These are phyloP conservation scores for Fusarium transvaalense DNA, from an alignment of 2,329 filamentous ascomycete species.

Conservation along the genomic window DNA sequence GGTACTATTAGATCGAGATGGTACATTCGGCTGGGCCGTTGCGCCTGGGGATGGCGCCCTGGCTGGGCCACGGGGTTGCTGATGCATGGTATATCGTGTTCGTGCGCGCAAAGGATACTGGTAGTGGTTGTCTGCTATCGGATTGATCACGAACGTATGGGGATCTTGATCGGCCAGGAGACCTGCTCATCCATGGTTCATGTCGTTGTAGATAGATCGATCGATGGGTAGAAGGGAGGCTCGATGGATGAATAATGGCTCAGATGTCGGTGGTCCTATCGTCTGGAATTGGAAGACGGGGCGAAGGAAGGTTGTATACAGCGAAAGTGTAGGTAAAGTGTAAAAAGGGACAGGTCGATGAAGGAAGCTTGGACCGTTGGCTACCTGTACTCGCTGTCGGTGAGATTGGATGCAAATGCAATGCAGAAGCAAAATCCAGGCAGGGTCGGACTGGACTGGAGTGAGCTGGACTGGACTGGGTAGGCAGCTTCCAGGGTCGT, in stretches of 20 bases:
- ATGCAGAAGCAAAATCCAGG: slow-evolving; percentile 13
- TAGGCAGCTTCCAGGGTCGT: slow-evolving; percentile 41
- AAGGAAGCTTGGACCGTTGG: slow-evolving; percentile 25
- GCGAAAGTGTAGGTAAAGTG: slow-evolving; percentile 34
- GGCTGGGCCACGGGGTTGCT: slow-evolving; percentile 83
- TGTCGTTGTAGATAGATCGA: slow-evolving; percentile 36
- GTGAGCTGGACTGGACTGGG: slow-evolving; percentile 18
- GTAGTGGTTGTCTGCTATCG: slow-evolving; percentile 22
- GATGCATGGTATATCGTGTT: slow-evolving; percentile 75
- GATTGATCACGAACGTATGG: slow-evolving; percentile 49
- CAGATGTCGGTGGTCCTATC: slow-evolving; percentile 17
- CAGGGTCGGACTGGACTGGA: slow-evolving; percentile 21
- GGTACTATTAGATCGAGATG: slow-evolving; percentile 78
- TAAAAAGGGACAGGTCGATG: slow-evolving; percentile 30
- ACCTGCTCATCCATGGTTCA: slow-evolving; percentile 54
- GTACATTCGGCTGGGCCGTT: slow-evolving; percentile 75
- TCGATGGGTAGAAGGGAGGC: slow-evolving; percentile 7
- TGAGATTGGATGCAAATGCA: slow-evolving; percentile 41
- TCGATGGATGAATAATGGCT: slow-evolving; percentile 14
- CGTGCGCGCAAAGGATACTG: slow-evolving; percentile 16
- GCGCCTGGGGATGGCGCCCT: slow-evolving; percentile 79
- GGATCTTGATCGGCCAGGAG: slow-evolving; percentile 51
- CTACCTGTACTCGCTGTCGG: slow-evolving; percentile 23
- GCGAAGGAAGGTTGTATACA: slow-evolving; percentile 11
- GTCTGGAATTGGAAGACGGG: slow-evolving; percentile 2